phyloP scores from a whole-genome alignment of 179 eudicot genomes.

The Silene coronaria region DNA sequence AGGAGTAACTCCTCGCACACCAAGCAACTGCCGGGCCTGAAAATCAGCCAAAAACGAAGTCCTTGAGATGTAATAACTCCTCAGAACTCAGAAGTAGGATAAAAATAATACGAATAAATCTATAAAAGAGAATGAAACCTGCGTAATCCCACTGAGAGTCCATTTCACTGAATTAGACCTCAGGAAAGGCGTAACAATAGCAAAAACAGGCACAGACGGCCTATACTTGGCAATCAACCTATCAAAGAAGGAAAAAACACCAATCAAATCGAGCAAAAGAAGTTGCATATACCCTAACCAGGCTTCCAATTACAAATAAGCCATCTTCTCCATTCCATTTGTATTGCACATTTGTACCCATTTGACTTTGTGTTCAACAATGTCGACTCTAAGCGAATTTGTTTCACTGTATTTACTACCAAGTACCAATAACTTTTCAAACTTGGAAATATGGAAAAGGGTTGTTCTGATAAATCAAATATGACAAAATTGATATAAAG shows the following conservation, averaged over 20 bases:
- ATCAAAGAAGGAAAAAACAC: neutral
- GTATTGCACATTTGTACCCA: neutral
- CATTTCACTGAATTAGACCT: constrained; percentile 48
- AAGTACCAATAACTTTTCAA: neutral
- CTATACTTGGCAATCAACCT: constrained; percentile 66
- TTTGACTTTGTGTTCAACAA: neutral
- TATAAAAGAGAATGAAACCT: constrained; percentile 30
- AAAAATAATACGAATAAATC: neutral
- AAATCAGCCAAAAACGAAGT: constrained; percentile 14
- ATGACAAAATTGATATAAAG: neutral
- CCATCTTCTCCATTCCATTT: neutral
- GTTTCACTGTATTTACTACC: neutral
- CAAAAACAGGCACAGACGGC: constrained; percentile 54
- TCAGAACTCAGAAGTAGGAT: neutral
- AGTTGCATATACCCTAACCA: neutral
- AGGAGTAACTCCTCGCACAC: constrained; percentile 55
- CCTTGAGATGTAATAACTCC: neutral
- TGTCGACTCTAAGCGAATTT: neutral
- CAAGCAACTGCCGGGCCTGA: constrained; percentile 64
- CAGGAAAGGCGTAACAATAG: constrained; percentile 49
- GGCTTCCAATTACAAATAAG: neutral
- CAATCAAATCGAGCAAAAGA: neutral
- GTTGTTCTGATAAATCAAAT: neutral
- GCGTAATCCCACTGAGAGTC: constrained; percentile 48
- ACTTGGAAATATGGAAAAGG: too few relatives aligned